These are phyloP conservation scores for Coemansia asiatica DNA, from an alignment of 192 early-diverging fungal species.

Conservation along the genomic window DNA sequence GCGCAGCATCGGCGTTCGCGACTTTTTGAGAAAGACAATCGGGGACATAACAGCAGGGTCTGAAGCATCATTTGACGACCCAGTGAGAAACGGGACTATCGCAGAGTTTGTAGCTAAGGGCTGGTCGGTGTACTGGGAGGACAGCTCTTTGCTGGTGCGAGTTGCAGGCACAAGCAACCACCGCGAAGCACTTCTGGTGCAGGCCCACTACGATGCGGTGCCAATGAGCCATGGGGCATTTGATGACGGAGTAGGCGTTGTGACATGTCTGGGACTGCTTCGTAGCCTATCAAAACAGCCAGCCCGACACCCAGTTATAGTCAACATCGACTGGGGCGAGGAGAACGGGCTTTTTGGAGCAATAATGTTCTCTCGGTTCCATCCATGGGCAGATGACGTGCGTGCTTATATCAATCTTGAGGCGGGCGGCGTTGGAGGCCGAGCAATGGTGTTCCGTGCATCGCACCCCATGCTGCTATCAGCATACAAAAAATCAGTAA, in stretches of 20 bases:
- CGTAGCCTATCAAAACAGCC: conserved; percentile 62
- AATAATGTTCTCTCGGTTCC: conserved; percentile 60
- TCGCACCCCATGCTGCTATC: conserved; percentile 47
- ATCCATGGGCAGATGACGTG: conserved; percentile 64
- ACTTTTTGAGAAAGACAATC: conserved; percentile 41
- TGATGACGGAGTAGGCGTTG: conserved; percentile 69
- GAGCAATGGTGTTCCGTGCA: conserved; percentile 65
- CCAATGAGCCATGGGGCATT: conserved; percentile 69
- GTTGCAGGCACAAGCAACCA: conserved; percentile 56
- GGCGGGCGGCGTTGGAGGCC: conserved; percentile 71
- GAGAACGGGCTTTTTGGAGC: conserved; percentile 68
- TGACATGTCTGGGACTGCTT: conserved; percentile 63
- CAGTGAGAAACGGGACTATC: conserved; percentile 24
- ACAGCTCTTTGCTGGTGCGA: conserved; percentile 63
- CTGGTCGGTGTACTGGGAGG: conserved; percentile 46
- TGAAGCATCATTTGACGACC: conserved; percentile 29
- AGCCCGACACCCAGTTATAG: conserved; percentile 62
- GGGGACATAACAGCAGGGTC: conserved; percentile 18
- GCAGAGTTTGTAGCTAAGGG: conserved; percentile 35
- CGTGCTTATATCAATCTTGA: conserved; percentile 71
- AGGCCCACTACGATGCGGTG: conserved; percentile 71
- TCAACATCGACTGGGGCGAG: conserved; percentile 75
- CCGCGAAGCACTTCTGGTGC: conserved; percentile 61
- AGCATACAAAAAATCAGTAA: conserved; percentile 39
- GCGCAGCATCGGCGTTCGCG: conserved; percentile 47